Base-by-base conservation (phyloP, 805 yeast species). In the Monosporozyma servazzii region DNA sequence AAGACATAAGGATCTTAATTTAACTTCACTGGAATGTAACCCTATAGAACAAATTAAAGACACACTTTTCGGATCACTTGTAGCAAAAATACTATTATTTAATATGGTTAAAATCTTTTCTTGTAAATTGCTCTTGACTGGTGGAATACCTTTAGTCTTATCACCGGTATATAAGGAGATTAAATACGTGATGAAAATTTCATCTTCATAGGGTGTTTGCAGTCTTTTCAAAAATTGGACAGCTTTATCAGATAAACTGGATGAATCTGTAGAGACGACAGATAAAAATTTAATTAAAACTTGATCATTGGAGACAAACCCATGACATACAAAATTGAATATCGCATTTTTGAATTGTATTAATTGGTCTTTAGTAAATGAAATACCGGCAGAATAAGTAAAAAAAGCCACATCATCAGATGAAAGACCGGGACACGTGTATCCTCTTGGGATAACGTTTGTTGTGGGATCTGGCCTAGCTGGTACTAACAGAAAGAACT, bases 301-400 rank as follows among this genome's bases (percentile, higher is more conserved):
- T 2, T 63, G 60, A 5, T 71, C 71, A n/a, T 69, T 58, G 46
- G 75, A 71, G 0, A 77, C 78, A 52, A 69, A 56, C 49, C 77
- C 67, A 44, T 60, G 51, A 3, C 56, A 51, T 8, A 60, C 58
- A 54, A 68, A 64, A 17, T 62, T 58, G 29, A 71, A 60, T 1
- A 78, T 69, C 10, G 75, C 71, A 5, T 51, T 54, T 53, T 76
- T 80, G 47, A 69, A 72, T 5, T 52, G 57, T 1, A 67, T 55
- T 42, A 87, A 64, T 18, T 76, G 79, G 0, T 73, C 73, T 5
- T 71, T 68, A 49, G 77, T 77, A 59, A 78, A 81, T 0, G 77
- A 65, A 0, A 81, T 77, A 27, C 90, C 91, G 2, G 91, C 88
- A 55, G 78, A 78, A 50, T 74, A 75, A 0, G 88, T 83, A 57